A percentile compares a stretch with the other conserved stretches of the same genome.
Conservation (phyloP, 2,329 filamentous ascomycete species). For the Massarina eburnea region DNA sequence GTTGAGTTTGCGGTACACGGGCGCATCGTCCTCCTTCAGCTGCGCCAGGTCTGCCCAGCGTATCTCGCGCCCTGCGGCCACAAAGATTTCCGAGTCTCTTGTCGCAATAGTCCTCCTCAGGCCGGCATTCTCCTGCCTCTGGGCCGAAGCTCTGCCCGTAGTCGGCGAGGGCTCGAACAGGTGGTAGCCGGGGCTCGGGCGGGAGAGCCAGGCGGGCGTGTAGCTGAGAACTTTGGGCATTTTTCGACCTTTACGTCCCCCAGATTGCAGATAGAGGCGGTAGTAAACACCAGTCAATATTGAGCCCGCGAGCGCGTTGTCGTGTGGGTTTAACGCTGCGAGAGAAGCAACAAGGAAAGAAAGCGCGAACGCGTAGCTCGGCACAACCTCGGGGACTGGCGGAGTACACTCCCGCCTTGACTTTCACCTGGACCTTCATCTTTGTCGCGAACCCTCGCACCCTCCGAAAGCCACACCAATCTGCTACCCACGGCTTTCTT, state of each 20-base stretch:
- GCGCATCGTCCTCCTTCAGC: conserved; percentile 62
- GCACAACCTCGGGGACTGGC: neutral
- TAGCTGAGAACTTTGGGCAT: conserved; percentile 89
- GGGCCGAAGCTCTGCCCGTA: conserved; percentile 28
- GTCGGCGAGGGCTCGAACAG: conserved; percentile 66
- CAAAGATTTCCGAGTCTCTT: conserved; percentile 84
- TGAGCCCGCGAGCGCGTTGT: neutral
- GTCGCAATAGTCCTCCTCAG: conserved; percentile 69
- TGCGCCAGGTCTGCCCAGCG: conserved; percentile 85
- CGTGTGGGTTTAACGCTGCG: neutral
- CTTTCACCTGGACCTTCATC: neutral
- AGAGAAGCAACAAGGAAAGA: neutral
- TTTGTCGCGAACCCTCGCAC: neutral
- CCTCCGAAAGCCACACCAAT: neutral
- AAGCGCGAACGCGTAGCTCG: neutral
- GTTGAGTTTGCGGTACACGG: conserved; percentile 59
- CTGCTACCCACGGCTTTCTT: neutral
- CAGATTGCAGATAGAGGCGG: neutral
- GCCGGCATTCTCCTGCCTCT: conserved; percentile 34
- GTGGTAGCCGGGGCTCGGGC: conserved; percentile 73
- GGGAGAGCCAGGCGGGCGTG: conserved; percentile 83
- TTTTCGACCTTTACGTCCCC: conserved; percentile 1
- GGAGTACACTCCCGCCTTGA: neutral
- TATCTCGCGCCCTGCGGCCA: conserved; percentile 84
- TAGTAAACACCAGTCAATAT: neutral